Evolutionary conservation across 2,329 filamentous ascomycete genomes (phyloP).

Genomic region (Bipolaris cookei): DNA sequence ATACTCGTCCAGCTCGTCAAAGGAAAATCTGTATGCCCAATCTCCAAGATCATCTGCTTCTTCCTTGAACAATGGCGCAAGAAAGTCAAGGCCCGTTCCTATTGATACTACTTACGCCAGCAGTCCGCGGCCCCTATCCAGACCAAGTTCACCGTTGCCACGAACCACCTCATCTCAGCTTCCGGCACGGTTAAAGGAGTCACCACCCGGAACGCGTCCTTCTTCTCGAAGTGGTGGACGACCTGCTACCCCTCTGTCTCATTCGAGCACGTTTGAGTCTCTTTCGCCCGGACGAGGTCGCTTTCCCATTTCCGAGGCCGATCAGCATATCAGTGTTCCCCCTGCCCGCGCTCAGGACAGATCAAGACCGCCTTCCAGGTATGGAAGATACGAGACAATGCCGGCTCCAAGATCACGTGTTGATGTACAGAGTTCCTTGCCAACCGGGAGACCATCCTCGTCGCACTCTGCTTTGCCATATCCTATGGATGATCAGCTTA

Average conservation of each 20-base stretch:
- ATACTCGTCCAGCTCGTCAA: slow-evolving; percentile 36
- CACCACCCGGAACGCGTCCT: slow-evolving; percentile 36
- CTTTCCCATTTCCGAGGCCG: slow-evolving; percentile 29
- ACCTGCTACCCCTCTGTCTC: slow-evolving; percentile 37
- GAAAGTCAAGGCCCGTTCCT: slow-evolving; percentile 25
- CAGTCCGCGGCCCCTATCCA: slow-evolving; percentile 27
- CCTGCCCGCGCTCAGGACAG: slow-evolving; percentile 29
- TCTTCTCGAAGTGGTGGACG: slow-evolving; percentile 35
- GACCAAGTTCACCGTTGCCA: slow-evolving; percentile 39
- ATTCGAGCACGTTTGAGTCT: slow-evolving; percentile 25
- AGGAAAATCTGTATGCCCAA: slow-evolving; percentile 31
- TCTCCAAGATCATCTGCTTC: slow-evolving; percentile 45
- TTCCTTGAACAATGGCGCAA: slow-evolving; percentile 31
- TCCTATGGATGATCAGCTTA: slow-evolving; percentile 51
- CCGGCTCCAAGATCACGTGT: slow-evolving; percentile 40
- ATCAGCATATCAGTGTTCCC: slow-evolving; percentile 44
- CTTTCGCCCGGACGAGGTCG: slow-evolving; percentile 29
- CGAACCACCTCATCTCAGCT: slow-evolving; percentile 37
- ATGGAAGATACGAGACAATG: slow-evolving; percentile 39
- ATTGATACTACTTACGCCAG: slow-evolving; percentile 26
- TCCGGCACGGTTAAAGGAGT: slow-evolving; percentile 31
- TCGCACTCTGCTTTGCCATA: slow-evolving; percentile 50
- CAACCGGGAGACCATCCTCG: slow-evolving; percentile 33
- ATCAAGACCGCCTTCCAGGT: slow-evolving; percentile 37
- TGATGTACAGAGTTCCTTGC: slow-evolving; percentile 43